Evolutionary conservation across 2,329 filamentous ascomycete species (phyloP), one percentile per base, ranked within the genome.

Genomic region (Chaetomiaceae sp.): DNA sequence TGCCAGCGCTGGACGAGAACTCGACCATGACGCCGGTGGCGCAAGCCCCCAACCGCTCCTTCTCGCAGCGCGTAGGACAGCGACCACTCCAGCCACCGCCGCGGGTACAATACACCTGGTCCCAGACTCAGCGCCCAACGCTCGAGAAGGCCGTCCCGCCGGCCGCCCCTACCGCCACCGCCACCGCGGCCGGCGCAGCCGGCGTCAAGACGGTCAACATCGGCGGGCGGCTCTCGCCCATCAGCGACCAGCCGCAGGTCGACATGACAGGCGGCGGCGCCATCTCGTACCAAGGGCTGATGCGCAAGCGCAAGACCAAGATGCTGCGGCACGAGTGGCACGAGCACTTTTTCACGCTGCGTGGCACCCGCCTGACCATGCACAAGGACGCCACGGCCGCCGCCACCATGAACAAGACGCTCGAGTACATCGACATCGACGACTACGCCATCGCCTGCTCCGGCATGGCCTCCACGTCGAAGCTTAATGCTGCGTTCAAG

Each of bases 271-370:
- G 66, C 48, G 60, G 64, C 41, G 69, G 74, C 43, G 79, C 80
- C 47, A 68, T 84, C 52, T 78, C 79, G 27, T 87, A 90, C 65
- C 79, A 86, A 40, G 93, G 93, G 1, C 89, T 83, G 66, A 95
- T 98, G 81, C 90, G 88, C 74, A 95, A 95, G 74, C 87, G 91
- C 62, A 88, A 88, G 70, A 94, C 85, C 27, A 83, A 82, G 60
- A 82, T 95, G 72, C 78, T 95, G 50, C 86, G 88, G 35, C 87
- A 95, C 65, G 90, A 96, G 69, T 96, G 90, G 90, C 81, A 89
- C 60, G 87, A 94, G 63, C 84, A 88, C 57, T 93, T 91, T 70
- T 94, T 93, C 65, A 88, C 87, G 20, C 83, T 96, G 53, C 82
- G 83, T 58, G 84, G 84, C 48, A 87, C 82, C 20, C 78, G 79